These are phyloP conservation scores for Pleurotus salmoneostramineus DNA, from an alignment of 768 basidiomycete species.

Conservation along the genomic window DNA sequence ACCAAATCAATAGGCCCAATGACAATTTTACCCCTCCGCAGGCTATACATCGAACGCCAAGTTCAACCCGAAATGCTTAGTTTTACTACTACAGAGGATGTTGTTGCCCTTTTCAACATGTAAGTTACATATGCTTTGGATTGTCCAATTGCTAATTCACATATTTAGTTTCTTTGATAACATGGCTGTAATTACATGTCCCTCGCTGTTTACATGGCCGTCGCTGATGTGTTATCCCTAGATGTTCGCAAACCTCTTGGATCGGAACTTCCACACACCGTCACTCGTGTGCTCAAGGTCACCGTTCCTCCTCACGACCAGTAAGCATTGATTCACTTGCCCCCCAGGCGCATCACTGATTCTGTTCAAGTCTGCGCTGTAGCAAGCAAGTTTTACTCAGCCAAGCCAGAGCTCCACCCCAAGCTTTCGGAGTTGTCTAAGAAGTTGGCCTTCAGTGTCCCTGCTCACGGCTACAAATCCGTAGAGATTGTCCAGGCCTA, in stretches of 20 bases:
- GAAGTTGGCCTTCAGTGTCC: constrained; percentile 84
- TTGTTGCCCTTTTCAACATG: constrained; percentile 90
- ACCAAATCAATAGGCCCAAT: constrained; percentile 60
- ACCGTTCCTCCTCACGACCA: constrained; percentile 92
- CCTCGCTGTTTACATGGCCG: constrained; percentile 5
- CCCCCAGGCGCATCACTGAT: constrained; percentile 2
- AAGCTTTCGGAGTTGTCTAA: constrained; percentile 79
- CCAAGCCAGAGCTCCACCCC: constrained; percentile 77
- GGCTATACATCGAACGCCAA: constrained; percentile 84
- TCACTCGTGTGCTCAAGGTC: constrained; percentile 91
- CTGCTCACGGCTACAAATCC: constrained; percentile 86
- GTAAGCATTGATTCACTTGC: constrained; percentile 36
- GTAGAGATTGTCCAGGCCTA: constrained; percentile 96
- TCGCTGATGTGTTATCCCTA: constrained; percentile 24
- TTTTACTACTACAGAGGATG: constrained; percentile 85
- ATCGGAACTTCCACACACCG: constrained; percentile 89
- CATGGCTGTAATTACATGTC: constrained; percentile 52
- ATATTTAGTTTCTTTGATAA: constrained; percentile 66
- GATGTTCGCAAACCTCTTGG: constrained; percentile 80
- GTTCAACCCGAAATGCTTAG: constrained; percentile 92
- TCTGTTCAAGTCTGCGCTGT: constrained; percentile 80
- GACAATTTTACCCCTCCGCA: constrained; percentile 79
- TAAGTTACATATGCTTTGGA: constrained; percentile 31
- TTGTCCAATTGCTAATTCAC: constrained; percentile 7
- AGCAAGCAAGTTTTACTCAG: constrained; percentile 83